phyloP scores from a whole-genome alignment of 495 filamentous ascomycete genomes.

The Penicillium simplicissimum region DNA sequence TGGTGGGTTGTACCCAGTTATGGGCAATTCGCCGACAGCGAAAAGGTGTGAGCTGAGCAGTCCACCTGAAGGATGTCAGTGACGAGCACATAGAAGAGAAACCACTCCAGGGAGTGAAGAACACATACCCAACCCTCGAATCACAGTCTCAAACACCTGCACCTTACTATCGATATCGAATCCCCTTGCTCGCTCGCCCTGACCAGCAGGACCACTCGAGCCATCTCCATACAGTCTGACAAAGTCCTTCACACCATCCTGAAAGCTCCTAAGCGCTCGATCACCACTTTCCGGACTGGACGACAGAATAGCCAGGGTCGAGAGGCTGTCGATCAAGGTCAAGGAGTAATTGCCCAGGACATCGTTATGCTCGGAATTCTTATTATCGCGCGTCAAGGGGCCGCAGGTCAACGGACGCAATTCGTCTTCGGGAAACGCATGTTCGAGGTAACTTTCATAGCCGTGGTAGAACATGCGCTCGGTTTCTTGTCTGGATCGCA shows the following conservation, averaged over 20 bases:
- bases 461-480: slow-evolving; percentile 96
- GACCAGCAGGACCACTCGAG: slow-evolving; percentile 63
- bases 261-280: slow-evolving; percentile 72
- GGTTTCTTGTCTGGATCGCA: slow-evolving; percentile 64
- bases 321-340: slow-evolving; percentile 91
- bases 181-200: slow-evolving; percentile 72
- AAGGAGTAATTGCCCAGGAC: slow-evolving; percentile 96
- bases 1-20: slow-evolving; percentile 67
- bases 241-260: slow-evolving; percentile 73
- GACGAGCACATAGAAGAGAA: background rate
- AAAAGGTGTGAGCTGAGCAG: slow-evolving; percentile 92
- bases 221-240: slow-evolving; percentile 89
- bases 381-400: slow-evolving; percentile 77
- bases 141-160: slow-evolving; percentile 97
- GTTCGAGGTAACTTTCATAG: slow-evolving; percentile 89
- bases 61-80: slow-evolving; percentile 52
- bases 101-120: background rate
- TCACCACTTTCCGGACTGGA: slow-evolving; percentile 60
- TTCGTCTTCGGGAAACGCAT: slow-evolving; percentile 97
- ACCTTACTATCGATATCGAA: slow-evolving; percentile 98
- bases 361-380: slow-evolving; percentile 89
- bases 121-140: slow-evolving; percentile 71
- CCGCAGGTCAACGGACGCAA: slow-evolving; percentile 83
- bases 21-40: slow-evolving; percentile 83
- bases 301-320: slow-evolving; percentile 87